Base-by-base conservation (phyloP, 176 grass and related monocot genomes). In the Phyllostachys edulis region DNA sequence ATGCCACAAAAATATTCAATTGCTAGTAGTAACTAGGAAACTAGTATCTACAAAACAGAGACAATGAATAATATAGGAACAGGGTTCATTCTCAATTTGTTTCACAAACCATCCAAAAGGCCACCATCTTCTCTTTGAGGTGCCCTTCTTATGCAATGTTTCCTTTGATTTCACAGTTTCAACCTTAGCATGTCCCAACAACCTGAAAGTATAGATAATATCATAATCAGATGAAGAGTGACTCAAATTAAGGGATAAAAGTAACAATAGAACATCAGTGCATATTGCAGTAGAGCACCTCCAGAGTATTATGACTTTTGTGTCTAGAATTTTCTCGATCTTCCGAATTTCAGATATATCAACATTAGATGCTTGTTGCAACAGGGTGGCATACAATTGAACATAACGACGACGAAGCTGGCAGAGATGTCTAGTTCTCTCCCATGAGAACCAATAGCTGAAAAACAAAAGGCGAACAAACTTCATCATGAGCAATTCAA, bases 161-260 rank as follows among this genome's bases (percentile, higher is more conserved):
- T 81, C 94, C 73, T 89, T 90, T 69, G 85, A 95, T 90, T 98
- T 98, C 79, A 92, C 93, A 36, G 91, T 93, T 73, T 95, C 96
- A 85, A 98, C 93, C 82, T 98, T 98, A 83, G 96, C 96, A 90
- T 98, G 96, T 71, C 83, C 96, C 38, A 98, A 86, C 76, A 98
- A 98, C 83, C 96, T 98, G 71, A 69, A 87, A 86, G 77, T 46
- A 87, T 65, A 69, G 62, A 57, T 16, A 69, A 68, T 69, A 46
- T 49, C 38, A 51, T 63, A 87, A 69, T 34, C 64, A 36, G 67
- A 80, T 47, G 46, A 63, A 67, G 50, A 71, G 37, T 17, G 36
- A 54, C 73, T 46, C 27, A 78, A 42, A 46, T 45, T 46, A 71
- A 72, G 38, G 71, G 4, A 84, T 18, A 52, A 82, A 64, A 29